Evolutionary conservation across 208 protist genomes (phyloP).

Genomic region (Leishmania lainsoni): DNA sequence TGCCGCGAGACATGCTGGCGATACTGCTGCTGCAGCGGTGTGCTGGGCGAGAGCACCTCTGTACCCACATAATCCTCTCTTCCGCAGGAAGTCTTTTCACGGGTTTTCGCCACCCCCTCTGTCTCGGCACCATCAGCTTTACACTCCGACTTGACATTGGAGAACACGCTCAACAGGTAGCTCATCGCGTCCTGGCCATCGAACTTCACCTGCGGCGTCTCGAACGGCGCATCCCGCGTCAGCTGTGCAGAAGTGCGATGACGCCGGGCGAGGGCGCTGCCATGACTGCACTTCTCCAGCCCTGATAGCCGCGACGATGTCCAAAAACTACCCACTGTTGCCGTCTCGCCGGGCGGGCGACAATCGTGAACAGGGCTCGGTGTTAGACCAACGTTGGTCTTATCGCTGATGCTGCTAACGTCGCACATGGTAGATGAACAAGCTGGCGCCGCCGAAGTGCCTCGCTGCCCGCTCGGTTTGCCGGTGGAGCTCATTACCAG

Average conservation of each 20-base stretch:
- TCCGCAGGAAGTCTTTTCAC: background rate
- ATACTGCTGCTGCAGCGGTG: background rate
- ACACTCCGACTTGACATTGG: background rate
- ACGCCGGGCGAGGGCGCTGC: background rate
- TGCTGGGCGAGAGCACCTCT: background rate
- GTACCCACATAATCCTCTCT: background rate
- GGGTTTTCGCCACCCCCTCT: background rate
- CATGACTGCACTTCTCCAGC: background rate
- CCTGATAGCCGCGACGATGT: background rate
- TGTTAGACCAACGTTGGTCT: background rate
- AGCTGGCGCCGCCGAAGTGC: background rate
- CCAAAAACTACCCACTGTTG: background rate
- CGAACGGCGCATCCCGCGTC: background rate
- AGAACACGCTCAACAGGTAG: slow-evolving; percentile 39
- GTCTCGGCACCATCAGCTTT: background rate
- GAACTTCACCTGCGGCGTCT: slow-evolving; percentile 3
- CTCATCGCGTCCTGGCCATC: slow-evolving; percentile 30
- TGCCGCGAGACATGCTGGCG: background rate
- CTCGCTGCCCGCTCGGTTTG: background rate
- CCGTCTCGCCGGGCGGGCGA: background rate
- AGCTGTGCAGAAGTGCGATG: background rate
- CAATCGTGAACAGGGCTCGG: background rate
- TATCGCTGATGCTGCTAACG: slow-evolving; percentile 1
- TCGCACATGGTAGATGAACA: background rate
- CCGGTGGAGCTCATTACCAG: background rate